Evolutionary conservation across 2,329 filamentous ascomycete species (phyloP).

Genomic region (Fusarium verticillioides): DNA sequence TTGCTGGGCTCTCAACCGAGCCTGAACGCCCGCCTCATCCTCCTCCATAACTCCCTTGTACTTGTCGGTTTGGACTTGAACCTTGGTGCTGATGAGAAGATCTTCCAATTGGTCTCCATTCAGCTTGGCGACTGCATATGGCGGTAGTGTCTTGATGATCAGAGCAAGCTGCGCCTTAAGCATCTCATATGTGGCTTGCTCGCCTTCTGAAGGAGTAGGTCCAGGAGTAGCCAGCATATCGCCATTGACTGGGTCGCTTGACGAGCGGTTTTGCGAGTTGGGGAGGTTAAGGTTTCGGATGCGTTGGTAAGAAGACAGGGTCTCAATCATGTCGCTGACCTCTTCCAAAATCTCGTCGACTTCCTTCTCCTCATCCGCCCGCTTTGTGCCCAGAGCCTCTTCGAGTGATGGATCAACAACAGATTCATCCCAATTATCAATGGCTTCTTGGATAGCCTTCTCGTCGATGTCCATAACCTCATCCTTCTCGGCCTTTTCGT

Average conservation of each 20-base stretch:
- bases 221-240: slow-evolving; percentile 76
- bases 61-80: slow-evolving; percentile 77
- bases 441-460: slow-evolving; percentile 61
- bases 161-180: slow-evolving; percentile 80
- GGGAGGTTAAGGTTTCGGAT: slow-evolving; percentile 79
- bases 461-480: slow-evolving; percentile 61
- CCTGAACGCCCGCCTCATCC: slow-evolving; percentile 72
- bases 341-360: slow-evolving; percentile 77
- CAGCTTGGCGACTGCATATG: slow-evolving; percentile 86
- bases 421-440: slow-evolving; percentile 69
- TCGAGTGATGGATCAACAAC: slow-evolving; percentile 68
- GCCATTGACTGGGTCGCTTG: slow-evolving; percentile 70
- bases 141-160: slow-evolving; percentile 80
- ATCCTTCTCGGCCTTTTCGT: slow-evolving; percentile 48
- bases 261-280: slow-evolving; percentile 70
- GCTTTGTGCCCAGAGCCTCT: slow-evolving; percentile 62
- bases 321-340: slow-evolving; percentile 80
- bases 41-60: slow-evolving; percentile 86
- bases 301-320: slow-evolving; percentile 80
- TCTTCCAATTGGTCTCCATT: slow-evolving; percentile 88
- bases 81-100: slow-evolving; percentile 81
- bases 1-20: slow-evolving; percentile 56
- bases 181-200: slow-evolving; percentile 72
- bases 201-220: slow-evolving; percentile 73
- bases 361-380: slow-evolving; percentile 72